Percentiles rank a stretch among this genome's conserved stretches.
Conservation (phyloP, 495 filamentous ascomycete species). For the Aspergillus nidulans region DNA sequence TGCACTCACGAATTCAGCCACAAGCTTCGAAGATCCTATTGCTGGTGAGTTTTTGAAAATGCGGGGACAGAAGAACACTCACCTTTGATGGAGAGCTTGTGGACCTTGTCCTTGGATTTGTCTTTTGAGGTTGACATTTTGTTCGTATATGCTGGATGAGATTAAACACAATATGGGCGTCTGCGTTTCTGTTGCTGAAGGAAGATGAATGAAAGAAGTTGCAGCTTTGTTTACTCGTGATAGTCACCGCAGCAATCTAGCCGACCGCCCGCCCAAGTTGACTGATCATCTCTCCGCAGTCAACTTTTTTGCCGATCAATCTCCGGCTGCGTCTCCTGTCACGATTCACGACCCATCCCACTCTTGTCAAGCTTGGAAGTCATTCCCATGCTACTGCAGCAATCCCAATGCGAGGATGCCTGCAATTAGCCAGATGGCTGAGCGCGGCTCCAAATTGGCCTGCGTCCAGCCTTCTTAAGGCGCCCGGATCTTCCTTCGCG, state of each 20-base stretch:
- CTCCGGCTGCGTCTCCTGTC: not conserved
- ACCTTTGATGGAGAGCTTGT: conserved; percentile 93
- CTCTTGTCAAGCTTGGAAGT: not conserved
- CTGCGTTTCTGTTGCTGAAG: not conserved
- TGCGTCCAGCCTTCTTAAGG: conserved; percentile 34
- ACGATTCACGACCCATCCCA: not conserved
- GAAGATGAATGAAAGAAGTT: conserved; percentile 2
- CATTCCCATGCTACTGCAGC: conserved; percentile 37
- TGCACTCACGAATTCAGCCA: conserved; percentile 83
- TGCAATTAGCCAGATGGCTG: conserved; percentile 50
- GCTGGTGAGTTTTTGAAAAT: conserved; percentile 21
- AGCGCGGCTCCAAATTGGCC: conserved; percentile 38
- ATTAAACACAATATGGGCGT: not conserved
- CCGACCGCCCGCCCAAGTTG: conserved; percentile 22
- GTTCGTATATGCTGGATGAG: not conserved
- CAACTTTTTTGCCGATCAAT: conserved; percentile 18
- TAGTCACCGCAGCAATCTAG: conserved; percentile 36
- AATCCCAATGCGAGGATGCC: conserved; percentile 54
- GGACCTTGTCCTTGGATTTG: conserved; percentile 85
- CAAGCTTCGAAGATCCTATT: conserved; percentile 74
- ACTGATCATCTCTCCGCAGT: conserved; percentile 27
- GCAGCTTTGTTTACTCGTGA: conserved; percentile 36
- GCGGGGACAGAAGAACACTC: conserved; percentile 1
- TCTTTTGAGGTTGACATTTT: conserved; percentile 60
- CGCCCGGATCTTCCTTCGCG: conserved; percentile 21